These are phyloP conservation scores for Xanthoparmelia taractica DNA, from an alignment of 495 filamentous ascomycete genomes.

Conservation along the genomic window DNA sequence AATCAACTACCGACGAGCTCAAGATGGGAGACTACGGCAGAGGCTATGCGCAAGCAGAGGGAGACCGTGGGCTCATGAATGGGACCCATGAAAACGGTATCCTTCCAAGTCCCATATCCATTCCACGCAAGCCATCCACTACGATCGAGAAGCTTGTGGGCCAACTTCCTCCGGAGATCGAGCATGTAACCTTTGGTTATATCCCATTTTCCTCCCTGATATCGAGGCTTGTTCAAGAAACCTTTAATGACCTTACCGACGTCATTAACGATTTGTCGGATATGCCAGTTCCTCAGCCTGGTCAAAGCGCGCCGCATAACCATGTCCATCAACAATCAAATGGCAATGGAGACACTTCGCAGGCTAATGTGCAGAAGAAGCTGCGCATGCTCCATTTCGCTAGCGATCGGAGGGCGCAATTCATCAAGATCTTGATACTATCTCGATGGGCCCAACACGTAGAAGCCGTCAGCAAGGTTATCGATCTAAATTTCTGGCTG, in stretches of 20 bases:
- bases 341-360: conserved; percentile 51
- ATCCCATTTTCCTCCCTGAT: conserved; percentile 63
- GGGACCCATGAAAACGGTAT: conserved; percentile 20
- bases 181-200: conserved; percentile 70
- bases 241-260: conserved; percentile 65
- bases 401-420: conserved; percentile 56
- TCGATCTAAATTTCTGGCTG: conserved; percentile 73
- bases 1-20: neutral
- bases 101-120: neutral
- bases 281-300: conserved; percentile 38
- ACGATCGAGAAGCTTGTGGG: conserved; percentile 9
- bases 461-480: conserved; percentile 66
- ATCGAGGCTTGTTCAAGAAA: conserved; percentile 69
- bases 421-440: conserved; percentile 85
- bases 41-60: conserved; percentile 16
- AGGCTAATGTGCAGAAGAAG: conserved; percentile 73
- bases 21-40: conserved; percentile 17
- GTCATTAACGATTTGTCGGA: conserved; percentile 62
- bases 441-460: conserved; percentile 79
- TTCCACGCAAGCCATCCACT: conserved; percentile 5
- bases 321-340: conserved; percentile 32
- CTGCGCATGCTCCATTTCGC: conserved; percentile 64
- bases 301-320: conserved; percentile 32
- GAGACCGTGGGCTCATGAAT: conserved; percentile 11
- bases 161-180: conserved; percentile 63